Conservation (phyloP, 2,329 filamentous ascomycete species). For the Talaromyces sp. region DNA sequence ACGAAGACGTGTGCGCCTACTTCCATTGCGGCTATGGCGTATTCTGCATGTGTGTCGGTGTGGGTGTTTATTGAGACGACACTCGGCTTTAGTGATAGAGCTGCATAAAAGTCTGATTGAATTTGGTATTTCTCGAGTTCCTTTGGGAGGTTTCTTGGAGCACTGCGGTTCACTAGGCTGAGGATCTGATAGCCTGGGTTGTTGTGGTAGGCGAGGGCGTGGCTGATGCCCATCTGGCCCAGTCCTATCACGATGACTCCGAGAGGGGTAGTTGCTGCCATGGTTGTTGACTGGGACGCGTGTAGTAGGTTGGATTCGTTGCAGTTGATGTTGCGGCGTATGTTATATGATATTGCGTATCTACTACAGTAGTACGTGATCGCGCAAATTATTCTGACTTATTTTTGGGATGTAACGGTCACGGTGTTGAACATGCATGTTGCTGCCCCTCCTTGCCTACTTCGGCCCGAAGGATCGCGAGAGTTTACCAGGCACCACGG, state of each 20-base stretch:
- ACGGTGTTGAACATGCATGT: no score
- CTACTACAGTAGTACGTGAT: no score
- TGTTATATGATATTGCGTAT: no score
- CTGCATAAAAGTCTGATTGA: slow-evolving; percentile 7
- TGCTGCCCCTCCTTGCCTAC: no score
- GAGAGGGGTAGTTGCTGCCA: no score
- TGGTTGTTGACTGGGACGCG: no score
- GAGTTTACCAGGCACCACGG: no score
- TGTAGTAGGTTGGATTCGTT: no score
- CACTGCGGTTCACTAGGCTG: slow-evolving; percentile 12
- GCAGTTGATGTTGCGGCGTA: no score
- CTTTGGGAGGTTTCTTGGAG: slow-evolving; percentile 9
- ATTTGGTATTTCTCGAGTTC: slow-evolving; percentile 10
- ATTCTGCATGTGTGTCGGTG: slow-evolving; percentile 17
- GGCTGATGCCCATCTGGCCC: slow-evolving; percentile 21
- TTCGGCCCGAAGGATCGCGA: no score
- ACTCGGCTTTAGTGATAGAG: slow-evolving; percentile 15
- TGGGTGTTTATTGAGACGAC: slow-evolving; percentile 23
- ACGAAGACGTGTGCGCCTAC: slow-evolving; percentile 21
- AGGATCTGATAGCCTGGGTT: slow-evolving; percentile 19
- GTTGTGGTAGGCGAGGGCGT: slow-evolving; percentile 21
- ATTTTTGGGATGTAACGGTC: no score
- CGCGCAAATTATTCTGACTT: no score
- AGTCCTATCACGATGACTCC: slow-evolving; percentile 15
- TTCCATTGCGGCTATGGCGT: slow-evolving; percentile 19